These are phyloP conservation scores for Dichotomopilus funicola DNA, from an alignment of 2,329 filamentous ascomycete species.

Conservation along the genomic window DNA sequence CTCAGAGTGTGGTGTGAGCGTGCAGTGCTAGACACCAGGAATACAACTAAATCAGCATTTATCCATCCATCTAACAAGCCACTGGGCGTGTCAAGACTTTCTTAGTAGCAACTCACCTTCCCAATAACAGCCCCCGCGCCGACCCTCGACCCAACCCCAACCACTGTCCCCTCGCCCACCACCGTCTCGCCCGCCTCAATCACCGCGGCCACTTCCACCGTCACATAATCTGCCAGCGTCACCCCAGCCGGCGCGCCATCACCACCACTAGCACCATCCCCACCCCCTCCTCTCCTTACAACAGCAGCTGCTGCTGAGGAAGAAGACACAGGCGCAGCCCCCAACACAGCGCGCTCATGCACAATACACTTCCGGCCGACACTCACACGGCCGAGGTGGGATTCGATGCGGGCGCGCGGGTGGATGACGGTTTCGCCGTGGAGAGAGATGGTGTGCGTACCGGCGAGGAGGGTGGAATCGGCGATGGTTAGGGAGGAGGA, in stretches of 20 bases:
- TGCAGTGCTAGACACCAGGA: constrained; percentile 50
- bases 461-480: constrained; percentile 57
- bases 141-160: constrained; percentile 55
- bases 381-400: constrained; percentile 69
- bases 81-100: background rate
- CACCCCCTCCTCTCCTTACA: background rate
- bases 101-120: constrained; percentile 41
- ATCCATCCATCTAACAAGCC: background rate
- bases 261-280: background rate
- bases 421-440: constrained; percentile 77
- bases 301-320: no score
- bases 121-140: constrained; percentile 56
- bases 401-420: constrained; percentile 72
- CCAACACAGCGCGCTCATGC: constrained; percentile 59
- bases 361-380: constrained; percentile 78
- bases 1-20: constrained; percentile 58
- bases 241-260: constrained; percentile 40
- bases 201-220: constrained; percentile 52
- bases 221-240: constrained; percentile 53
- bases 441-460: constrained; percentile 72
- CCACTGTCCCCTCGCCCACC: constrained; percentile 52
- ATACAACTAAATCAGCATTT: background rate
- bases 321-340: constrained; percentile 31
- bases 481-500: constrained; percentile 55
- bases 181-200: constrained; percentile 58